These are phyloP conservation scores for Ascochyta viciae-villosae DNA, from an alignment of 2,329 filamentous ascomycete species.

Conservation along the genomic window DNA sequence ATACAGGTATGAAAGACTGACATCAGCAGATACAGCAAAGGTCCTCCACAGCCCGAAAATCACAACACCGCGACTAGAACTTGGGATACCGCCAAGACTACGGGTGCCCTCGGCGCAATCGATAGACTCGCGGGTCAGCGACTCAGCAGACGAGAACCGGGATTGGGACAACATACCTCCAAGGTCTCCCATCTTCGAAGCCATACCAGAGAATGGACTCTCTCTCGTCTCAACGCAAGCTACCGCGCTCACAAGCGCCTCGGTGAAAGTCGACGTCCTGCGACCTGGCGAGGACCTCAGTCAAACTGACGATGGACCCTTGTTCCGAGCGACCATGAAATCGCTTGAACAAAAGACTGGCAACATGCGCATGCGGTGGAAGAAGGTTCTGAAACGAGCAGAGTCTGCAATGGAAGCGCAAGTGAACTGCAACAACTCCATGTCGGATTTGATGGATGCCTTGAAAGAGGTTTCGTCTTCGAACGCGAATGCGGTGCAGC, in stretches of 20 bases:
- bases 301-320: slow-evolving; percentile 86
- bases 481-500: slow-evolving; percentile 96
- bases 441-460: slow-evolving; percentile 82
- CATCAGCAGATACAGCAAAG: slow-evolving; percentile 44
- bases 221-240: slow-evolving; percentile 52
- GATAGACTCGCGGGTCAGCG: slow-evolving; percentile 80
- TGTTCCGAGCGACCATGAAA: slow-evolving; percentile 97
- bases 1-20: slow-evolving; percentile 11
- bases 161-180: slow-evolving; percentile 53
- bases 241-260: slow-evolving; percentile 44
- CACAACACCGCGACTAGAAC: slow-evolving; percentile 74
- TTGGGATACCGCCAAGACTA: slow-evolving; percentile 76
- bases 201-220: slow-evolving; percentile 57
- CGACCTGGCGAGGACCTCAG: slow-evolving; percentile 82
- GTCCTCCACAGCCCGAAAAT: slow-evolving; percentile 49
- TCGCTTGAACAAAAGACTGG: slow-evolving; percentile 95
- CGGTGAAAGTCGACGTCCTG: slow-evolving; percentile 86
- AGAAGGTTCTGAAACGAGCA: slow-evolving; percentile 93
- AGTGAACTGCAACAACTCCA: slow-evolving; percentile 82
- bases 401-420: slow-evolving; percentile 85
- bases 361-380: slow-evolving; percentile 92
- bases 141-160: slow-evolving; percentile 63
- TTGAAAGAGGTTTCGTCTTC: slow-evolving; percentile 86
- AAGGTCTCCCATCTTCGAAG: slow-evolving; percentile 55
- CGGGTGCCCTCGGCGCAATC: slow-evolving; percentile 81